Evolutionary conservation across 306 rosid species (phyloP), one percentile per base, ranked within the genome.

Genomic region (Lathyrus tuberosus): DNA sequence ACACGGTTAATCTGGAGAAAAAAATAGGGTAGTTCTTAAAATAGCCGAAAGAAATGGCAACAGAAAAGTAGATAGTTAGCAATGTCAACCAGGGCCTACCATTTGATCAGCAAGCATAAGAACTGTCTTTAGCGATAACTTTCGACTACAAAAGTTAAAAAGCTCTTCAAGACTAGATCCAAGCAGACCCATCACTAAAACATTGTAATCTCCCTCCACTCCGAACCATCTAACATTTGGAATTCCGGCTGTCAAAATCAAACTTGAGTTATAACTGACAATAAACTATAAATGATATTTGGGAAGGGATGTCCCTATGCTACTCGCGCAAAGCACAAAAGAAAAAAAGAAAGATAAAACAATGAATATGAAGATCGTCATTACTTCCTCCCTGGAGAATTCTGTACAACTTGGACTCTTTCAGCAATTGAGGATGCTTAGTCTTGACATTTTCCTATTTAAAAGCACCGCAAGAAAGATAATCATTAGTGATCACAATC

Each of bases 101-200:
- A 92, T 92, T 86, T 92, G 98, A 86, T 92, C 96, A 28, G 98
- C 98, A 73, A 92, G 92, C 97, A 92, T 91, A 49, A 91, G 96
- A 79, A 91, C 96, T 1, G 98, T 84, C 86, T 92, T 92, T 76
- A 92, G 75, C 20, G 98, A 92, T 70, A 92, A 89, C 70, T 92
- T 90, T 80, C 96, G 85, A 74, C 89, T 92, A 75, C 98, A 90
- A 83, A 92, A 92, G 86, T 90, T 92, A 75, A 92, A 90, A 11
- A 92, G 86, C 81, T 92, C 96, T 80, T 92, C 98, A 74, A 92
- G 98, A 84, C 98, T 92, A 28, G 98, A 96, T 49, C 98, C 98
- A 52, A 92, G 98, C 71, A 92, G 85, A 86, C 90, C 98, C 91
- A 92, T 92, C 42, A 92, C 98, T 40, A 92, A 79, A 57, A 92